Evolutionary conservation across 345 rosid species (phyloP), one percentile per base, ranked within the genome.

Genomic region (Kandelia obovata): DNA sequence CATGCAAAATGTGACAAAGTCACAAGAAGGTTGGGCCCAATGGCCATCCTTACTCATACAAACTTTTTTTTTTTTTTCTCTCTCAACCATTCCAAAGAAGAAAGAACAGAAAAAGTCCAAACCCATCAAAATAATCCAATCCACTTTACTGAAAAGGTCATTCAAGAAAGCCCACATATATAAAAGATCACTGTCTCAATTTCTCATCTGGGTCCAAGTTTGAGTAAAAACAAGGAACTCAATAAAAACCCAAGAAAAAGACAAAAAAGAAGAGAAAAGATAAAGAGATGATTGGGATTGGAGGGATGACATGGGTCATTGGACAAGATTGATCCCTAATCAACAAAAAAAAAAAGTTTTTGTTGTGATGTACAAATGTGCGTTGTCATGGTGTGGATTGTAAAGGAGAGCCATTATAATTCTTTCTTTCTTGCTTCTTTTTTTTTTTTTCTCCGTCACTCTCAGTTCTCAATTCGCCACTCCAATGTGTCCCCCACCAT

Each of bases 401-500:
- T 47, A 17, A 52, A 66, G 20, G 37, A 56, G 35, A 56, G 16
- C 57, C 39, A 43, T 62, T 62, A 25, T 34, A 1, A 34, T 34
- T 34, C 0, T 28, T 28, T 21, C 9, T 2, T 27, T 21, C 31
- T 62, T 75, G 67, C 19, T 63, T n/a, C n/a, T n/a, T n/a, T n/a
- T n/a, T n/a, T n/a, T n/a, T n/a, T n/a, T n/a, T n/a, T n/a, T n/a
- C n/a, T 19, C 49, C 13, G 49, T 43, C 49, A 2, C 17, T 69
- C 26, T 70, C 80, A 57, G 74, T 52, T 58, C 31, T 62, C 56
- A 46, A 21, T 26, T 35, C 53, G 23, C 55, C 17, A 39, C 51
- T 56, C 61, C 64, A 75, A 71, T 71, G 49, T 17, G 13, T 19
- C 49, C 46, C 32, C 32, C 46, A 71, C 73, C 64, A 67, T 61